Evolutionary conservation across 768 basidiomycete genomes (phyloP).

Genomic region (Kwoniella dejecticola): DNA sequence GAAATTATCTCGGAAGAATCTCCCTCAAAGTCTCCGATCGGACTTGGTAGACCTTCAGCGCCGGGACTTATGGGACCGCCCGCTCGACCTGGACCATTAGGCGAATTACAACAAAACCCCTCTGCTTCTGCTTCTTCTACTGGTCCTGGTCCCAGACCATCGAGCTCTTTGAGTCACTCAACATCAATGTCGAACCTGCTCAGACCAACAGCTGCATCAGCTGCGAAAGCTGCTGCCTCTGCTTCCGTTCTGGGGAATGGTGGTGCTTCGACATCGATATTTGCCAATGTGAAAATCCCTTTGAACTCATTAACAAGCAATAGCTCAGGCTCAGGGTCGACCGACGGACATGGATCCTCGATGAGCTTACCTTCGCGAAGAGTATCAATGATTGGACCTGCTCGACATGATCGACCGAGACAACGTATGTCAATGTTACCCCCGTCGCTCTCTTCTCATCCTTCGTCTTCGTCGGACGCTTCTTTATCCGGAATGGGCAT

Average conservation of each 20-base stretch:
- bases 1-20: slow-evolving; percentile 15
- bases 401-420: slow-evolving; percentile 22
- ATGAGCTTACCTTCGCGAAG: slow-evolving; percentile 10
- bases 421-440: slow-evolving; percentile 14
- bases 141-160: not conserved
- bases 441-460: not conserved
- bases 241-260: not conserved
- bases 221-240: slow-evolving; percentile 6
- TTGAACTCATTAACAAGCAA: not conserved
- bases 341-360: not conserved
- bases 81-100: slow-evolving; percentile 20
- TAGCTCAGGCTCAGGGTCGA: too few species aligned
- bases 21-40: slow-evolving; percentile 5
- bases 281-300: slow-evolving; percentile 17
- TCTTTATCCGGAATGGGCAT: slow-evolving; percentile 2
- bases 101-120: slow-evolving; percentile 10
- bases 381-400: slow-evolving; percentile 24
- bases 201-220: slow-evolving; percentile 28
- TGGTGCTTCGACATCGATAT: not conserved
- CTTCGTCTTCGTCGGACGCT: not conserved
- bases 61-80: slow-evolving; percentile 31
- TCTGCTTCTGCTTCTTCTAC: not conserved
- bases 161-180: slow-evolving; percentile 5
- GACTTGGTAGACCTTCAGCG: slow-evolving; percentile 9
- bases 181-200: slow-evolving; percentile 21